A percentile compares a stretch with the other conserved stretches of the same genome.
phyloP scores from a whole-genome alignment of 106 monocot genomes.

The Acanthochlamys bracteata region DNA sequence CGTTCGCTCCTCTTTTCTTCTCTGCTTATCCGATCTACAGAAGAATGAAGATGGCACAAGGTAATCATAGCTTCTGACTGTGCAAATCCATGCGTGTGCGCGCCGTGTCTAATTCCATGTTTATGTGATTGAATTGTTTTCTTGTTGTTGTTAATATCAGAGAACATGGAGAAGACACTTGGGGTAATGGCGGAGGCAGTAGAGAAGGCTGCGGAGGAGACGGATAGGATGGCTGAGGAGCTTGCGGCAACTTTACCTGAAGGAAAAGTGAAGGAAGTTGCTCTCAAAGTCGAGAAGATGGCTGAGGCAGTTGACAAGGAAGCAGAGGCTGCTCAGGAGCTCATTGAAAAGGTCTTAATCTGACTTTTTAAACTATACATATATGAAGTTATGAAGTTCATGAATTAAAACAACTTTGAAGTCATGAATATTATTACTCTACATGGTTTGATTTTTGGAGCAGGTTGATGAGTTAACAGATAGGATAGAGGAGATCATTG shows the following conservation, averaged over 20 bases:
- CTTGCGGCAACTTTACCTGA: conserved; percentile 17
- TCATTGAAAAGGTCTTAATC: conserved; percentile 16
- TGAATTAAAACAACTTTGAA: too few species aligned
- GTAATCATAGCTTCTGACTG: not conserved
- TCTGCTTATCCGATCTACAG: conserved; percentile 16
- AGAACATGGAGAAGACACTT: conserved; percentile 6
- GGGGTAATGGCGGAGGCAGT: conserved; percentile 6
- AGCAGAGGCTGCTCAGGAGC: conserved; percentile 7
- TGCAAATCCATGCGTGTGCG: too few species aligned
- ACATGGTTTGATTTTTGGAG: not conserved
- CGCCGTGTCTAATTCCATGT: too few species aligned
- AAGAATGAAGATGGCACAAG: conserved; percentile 11
- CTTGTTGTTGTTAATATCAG: not conserved
- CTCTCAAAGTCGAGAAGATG: not conserved
- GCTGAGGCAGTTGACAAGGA: conserved; percentile 9
- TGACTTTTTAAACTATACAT: too few species aligned
- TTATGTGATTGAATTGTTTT: too few species aligned
- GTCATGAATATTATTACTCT: too few species aligned
- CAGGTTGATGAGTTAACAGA: conserved; percentile 17
- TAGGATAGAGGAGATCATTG: not conserved
- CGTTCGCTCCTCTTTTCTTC: conserved; percentile 5
- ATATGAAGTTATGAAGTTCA: too few species aligned
- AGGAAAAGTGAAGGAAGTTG: conserved; percentile 7
- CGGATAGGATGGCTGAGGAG: conserved; percentile 23
- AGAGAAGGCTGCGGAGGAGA: conserved; percentile 26